phyloP scores from a whole-genome alignment of 2,329 filamentous ascomycete genomes.

The Paramyrothecium roridum region DNA sequence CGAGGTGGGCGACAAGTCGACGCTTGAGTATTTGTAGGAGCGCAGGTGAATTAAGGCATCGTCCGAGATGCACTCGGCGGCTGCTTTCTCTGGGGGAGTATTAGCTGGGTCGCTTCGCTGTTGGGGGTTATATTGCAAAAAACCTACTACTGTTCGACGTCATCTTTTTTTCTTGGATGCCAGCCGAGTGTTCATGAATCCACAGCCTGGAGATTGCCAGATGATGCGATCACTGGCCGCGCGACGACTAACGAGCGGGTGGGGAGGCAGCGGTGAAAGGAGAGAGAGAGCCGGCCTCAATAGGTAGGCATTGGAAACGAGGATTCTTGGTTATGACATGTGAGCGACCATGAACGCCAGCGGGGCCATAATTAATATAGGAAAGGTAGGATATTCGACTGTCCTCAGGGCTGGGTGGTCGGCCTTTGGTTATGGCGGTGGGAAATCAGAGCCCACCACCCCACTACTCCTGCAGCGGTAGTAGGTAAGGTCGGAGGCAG shows the following conservation, averaged over 20 bases:
- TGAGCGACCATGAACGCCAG: not conserved
- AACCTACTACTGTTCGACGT: constrained; percentile 29
- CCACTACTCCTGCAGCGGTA: not conserved
- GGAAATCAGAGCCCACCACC: not conserved
- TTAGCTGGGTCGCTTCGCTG: constrained; percentile 3
- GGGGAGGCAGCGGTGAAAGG: constrained; percentile 12
- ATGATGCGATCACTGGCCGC: no score
- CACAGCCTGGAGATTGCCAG: constrained; percentile 22
- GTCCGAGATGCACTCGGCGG: constrained; percentile 76
- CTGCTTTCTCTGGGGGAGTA: constrained; percentile 40
- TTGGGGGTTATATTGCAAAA: not conserved
- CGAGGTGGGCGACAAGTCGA: constrained; percentile 93
- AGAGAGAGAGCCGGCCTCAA: constrained; percentile 15
- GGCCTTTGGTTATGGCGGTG: not conserved
- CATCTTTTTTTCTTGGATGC: constrained; percentile 20
- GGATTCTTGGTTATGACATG: no score
- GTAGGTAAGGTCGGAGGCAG: no score
- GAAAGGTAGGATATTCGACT: not conserved
- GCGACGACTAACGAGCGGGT: constrained; percentile 17
- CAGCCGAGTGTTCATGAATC: constrained; percentile 4
- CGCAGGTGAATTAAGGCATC: constrained; percentile 89
- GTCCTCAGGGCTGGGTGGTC: not conserved
- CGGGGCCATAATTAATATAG: not conserved
- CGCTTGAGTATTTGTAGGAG: constrained; percentile 94
- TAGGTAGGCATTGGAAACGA: constrained; percentile 8